Conservation (phyloP, 1,139 yeast genomes). For the Groenewaldozyma auringiensis region DNA sequence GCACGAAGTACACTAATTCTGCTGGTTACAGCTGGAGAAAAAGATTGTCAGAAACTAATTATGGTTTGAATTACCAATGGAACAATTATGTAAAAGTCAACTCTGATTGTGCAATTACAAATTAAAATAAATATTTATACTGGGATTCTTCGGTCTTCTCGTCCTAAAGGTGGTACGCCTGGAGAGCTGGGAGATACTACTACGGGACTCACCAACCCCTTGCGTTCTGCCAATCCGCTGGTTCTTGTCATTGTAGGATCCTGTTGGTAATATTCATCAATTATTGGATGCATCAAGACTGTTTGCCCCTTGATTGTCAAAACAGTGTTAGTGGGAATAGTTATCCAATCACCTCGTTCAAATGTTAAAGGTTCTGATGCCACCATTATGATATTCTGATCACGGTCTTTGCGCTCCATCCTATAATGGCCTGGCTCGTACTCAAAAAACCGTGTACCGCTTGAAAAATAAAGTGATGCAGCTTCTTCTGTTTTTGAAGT, state of each 20-base stretch:
- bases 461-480: slow-evolving; percentile 88
- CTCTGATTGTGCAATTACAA: not conserved
- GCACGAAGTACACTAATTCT: not conserved
- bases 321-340: slow-evolving; percentile 87
- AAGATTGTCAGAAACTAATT: too few relatives aligned
- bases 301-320: slow-evolving; percentile 81
- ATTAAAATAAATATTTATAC: not conserved
- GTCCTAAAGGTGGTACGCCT: slow-evolving; percentile 74
- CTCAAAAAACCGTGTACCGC: slow-evolving; percentile 87
- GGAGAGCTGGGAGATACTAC: slow-evolving; percentile 40
- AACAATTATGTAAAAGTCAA: too few relatives aligned
- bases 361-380: slow-evolving; percentile 95
- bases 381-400: slow-evolving; percentile 91
- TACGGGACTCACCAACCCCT: slow-evolving; percentile 81
- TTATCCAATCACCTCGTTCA: slow-evolving; percentile 95
- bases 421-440: slow-evolving; percentile 76
- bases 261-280: slow-evolving; percentile 77
- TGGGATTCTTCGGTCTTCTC: slow-evolving; percentile 58
- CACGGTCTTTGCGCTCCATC: slow-evolving; percentile 88
- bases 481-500: slow-evolving; percentile 91
- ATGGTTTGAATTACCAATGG: too few relatives aligned
- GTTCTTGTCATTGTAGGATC: slow-evolving; percentile 64
- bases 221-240: slow-evolving; percentile 75
- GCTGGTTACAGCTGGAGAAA: too few relatives aligned
- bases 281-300: slow-evolving; percentile 81